Conservation (phyloP, 805 yeast genomes). For the Brettanomyces nanus region DNA sequence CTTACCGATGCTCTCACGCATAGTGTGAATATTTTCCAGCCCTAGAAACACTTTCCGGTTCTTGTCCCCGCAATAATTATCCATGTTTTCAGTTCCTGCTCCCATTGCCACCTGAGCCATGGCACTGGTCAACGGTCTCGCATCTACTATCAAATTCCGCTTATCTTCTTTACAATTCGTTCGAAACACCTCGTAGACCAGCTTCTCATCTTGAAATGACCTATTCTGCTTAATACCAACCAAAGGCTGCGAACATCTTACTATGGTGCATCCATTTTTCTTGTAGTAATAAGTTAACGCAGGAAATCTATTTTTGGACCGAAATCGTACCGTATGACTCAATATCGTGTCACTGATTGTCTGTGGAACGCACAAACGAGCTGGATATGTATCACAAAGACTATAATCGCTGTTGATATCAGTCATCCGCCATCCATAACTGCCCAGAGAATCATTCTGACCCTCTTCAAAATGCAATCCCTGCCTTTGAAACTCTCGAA, state of each 20-base stretch:
- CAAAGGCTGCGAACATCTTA: slow-evolving; percentile 88
- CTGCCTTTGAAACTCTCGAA: slow-evolving; percentile 64
- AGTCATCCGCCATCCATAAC: slow-evolving; percentile 59
- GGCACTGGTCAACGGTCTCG: slow-evolving; percentile 90
- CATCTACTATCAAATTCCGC: slow-evolving; percentile 71
- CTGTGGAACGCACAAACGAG: slow-evolving; percentile 58
- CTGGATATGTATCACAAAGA: slow-evolving; percentile 73
- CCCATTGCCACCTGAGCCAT: slow-evolving; percentile 95
- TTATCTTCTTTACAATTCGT: slow-evolving; percentile 35
- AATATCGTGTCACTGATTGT: slow-evolving; percentile 74
- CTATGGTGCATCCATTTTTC: slow-evolving; percentile 65
- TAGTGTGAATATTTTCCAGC: slow-evolving; percentile 91
- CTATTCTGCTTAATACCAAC: slow-evolving; percentile 84
- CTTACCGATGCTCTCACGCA: slow-evolving; percentile 73
- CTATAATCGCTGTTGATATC: slow-evolving; percentile 53
- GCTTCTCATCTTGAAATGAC: slow-evolving; percentile 84
- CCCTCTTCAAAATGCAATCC: slow-evolving; percentile 31
- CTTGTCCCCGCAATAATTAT: slow-evolving; percentile 63
- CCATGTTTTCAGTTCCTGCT: slow-evolving; percentile 95
- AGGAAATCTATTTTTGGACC: slow-evolving; percentile 84
- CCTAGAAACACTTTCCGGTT: slow-evolving; percentile 62
- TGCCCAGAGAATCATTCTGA: slow-evolving; percentile 6
- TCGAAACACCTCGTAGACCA: slow-evolving; percentile 65
- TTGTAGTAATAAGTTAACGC: slow-evolving; percentile 68
- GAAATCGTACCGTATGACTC: slow-evolving; percentile 72